Conservation (phyloP, 805 yeast genomes). For the Saturnispora sanitii region DNA sequence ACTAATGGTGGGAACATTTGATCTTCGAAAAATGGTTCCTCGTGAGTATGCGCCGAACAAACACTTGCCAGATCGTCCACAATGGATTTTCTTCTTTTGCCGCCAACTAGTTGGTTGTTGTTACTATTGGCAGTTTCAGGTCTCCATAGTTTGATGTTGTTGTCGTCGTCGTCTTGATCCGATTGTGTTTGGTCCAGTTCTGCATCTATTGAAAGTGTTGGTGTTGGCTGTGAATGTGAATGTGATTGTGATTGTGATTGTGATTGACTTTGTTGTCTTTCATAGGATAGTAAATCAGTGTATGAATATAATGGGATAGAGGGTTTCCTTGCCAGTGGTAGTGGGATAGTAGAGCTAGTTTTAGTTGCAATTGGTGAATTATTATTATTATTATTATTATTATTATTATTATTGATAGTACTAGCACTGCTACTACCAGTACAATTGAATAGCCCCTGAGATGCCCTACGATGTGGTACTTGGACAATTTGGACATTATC, state of each 20-base stretch:
- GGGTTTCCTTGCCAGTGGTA: constrained; percentile 15
- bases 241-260: too few species aligned
- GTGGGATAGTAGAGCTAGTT: neutral
- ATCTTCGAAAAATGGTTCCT: constrained; percentile 19
- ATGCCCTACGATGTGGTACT: constrained; percentile 18
- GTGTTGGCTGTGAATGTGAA: neutral
- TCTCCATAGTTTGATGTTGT: too few species aligned
- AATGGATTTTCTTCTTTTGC: neutral
- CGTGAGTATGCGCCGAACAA: constrained; percentile 12
- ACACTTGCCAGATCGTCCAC: constrained; percentile 14
- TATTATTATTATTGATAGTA: too few species aligned
- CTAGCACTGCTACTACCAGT: too few species aligned
- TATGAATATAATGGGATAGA: constrained; percentile 27
- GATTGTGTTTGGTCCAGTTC: neutral
- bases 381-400: too few species aligned
- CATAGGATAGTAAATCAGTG: constrained; percentile 24
- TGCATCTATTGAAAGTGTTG: neutral
- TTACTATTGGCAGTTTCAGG: neutral
- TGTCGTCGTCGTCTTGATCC: neutral
- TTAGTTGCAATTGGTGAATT: neutral
- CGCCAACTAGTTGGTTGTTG: neutral
- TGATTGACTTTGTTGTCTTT: constrained; percentile 12
- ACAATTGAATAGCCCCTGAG: constrained; percentile 5
- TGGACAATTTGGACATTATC: constrained; percentile 60
- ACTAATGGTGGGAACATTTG: constrained; percentile 16